Conservation (phyloP, 2,329 filamentous ascomycete species). For the Nemania diffusa region DNA sequence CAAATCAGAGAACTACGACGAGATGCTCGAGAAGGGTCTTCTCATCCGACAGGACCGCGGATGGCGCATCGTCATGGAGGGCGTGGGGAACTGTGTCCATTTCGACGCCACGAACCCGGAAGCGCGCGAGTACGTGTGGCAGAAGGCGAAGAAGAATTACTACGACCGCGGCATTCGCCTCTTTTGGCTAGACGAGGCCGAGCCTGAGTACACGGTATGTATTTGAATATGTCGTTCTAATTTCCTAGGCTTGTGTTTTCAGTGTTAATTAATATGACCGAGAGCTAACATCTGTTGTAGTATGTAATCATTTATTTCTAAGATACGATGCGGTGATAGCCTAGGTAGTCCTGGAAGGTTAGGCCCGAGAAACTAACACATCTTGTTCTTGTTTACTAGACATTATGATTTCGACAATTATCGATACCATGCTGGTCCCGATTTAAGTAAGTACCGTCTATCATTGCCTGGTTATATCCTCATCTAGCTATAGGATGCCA, state of each 20-base stretch:
- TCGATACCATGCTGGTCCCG: slow-evolving; percentile 66
- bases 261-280: no score
- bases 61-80: slow-evolving; percentile 67
- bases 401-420: slow-evolving; percentile 76
- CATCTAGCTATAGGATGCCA: background rate
- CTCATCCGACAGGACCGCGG: slow-evolving; percentile 71
- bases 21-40: slow-evolving; percentile 70
- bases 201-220: slow-evolving; percentile 72
- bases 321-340: no score
- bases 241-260: no score
- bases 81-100: slow-evolving; percentile 67
- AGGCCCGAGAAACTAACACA: no score
- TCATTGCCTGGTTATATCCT: background rate
- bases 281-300: no score
- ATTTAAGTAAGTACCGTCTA: slow-evolving; percentile 50
- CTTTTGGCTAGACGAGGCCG: slow-evolving; percentile 77
- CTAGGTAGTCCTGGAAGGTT: no score
- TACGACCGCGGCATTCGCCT: slow-evolving; percentile 68
- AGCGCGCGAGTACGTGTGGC: slow-evolving; percentile 69
- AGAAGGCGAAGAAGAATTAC: slow-evolving; percentile 68
- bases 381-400: no score
- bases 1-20: slow-evolving; percentile 66
- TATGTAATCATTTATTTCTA: no score
- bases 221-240: no score
- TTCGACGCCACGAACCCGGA: slow-evolving; percentile 72